Evolutionary conservation across 2,329 filamentous ascomycete species (phyloP).

Genomic region (Paraphoma sp.): DNA sequence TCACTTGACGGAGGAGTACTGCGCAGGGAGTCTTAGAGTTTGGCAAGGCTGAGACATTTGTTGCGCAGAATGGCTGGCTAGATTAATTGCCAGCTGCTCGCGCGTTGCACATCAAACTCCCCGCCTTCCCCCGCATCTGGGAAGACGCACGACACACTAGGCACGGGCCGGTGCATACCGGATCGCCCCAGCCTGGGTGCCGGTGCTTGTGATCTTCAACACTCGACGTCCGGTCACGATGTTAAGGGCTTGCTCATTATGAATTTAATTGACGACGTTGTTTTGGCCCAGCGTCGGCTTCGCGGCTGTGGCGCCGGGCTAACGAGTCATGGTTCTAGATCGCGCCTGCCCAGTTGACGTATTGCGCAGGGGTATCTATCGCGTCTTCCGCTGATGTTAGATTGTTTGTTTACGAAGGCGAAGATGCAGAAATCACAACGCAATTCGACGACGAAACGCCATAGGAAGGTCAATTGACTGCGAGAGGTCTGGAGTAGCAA

Average conservation of each 20-base stretch:
- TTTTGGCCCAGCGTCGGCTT: not conserved
- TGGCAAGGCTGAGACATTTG: not conserved
- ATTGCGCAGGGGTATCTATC: slow-evolving; percentile 2
- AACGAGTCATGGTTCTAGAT: not conserved
- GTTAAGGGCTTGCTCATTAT: not conserved
- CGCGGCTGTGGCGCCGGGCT: not conserved
- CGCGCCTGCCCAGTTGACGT: slow-evolving; percentile 1
- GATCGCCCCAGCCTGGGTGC: not conserved
- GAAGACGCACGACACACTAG: not conserved
- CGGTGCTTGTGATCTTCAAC: not conserved
- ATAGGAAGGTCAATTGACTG: not conserved
- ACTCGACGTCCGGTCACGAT: not conserved
- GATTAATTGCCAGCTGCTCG: not conserved
- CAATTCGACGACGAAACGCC: not conserved
- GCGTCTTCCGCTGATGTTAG: not conserved
- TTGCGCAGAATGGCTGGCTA: not conserved
- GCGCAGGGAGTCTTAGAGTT: not conserved
- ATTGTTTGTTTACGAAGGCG: slow-evolving; percentile 6
- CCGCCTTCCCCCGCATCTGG: not conserved
- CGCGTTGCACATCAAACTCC: not conserved
- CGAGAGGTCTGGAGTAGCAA: not conserved
- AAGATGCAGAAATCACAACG: not conserved
- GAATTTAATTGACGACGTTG: not conserved
- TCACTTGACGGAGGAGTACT: no score
- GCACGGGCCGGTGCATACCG: not conserved